Conservation (phyloP, 306 rosid species). For the Sindora glabra region DNA sequence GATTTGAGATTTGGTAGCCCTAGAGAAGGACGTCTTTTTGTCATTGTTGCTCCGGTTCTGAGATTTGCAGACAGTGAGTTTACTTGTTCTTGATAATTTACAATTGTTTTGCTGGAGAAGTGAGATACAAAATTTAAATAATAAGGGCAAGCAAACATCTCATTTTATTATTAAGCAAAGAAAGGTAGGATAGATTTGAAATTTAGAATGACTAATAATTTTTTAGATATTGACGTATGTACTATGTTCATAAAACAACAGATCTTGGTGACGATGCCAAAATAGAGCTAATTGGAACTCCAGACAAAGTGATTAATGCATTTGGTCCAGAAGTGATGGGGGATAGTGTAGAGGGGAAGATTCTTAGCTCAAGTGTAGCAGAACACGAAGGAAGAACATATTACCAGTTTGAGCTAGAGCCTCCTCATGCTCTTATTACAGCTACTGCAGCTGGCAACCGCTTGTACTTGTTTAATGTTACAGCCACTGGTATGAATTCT, state of each 20-base stretch:
- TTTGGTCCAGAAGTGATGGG: conserved; percentile 97
- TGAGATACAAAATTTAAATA: background rate
- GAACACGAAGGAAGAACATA: conserved; percentile 79
- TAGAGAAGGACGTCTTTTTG: conserved; percentile 81
- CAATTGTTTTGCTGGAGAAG: background rate
- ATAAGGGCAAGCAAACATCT: background rate
- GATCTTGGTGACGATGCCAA: conserved; percentile 77
- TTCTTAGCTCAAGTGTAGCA: conserved; percentile 45
- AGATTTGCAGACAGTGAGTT: conserved; percentile 76
- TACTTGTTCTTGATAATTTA: background rate
- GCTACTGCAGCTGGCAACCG: conserved; percentile 98
- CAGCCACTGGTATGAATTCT: conserved; percentile 62
- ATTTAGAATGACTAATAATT: background rate
- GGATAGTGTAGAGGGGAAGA: conserved; percentile 93
- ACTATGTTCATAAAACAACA: conserved; percentile 15
- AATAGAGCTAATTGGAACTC: conserved; percentile 80
- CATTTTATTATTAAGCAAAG: too few species aligned
- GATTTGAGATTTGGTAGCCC: conserved; percentile 79
- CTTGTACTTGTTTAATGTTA: conserved; percentile 72
- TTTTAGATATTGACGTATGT: conserved; percentile 8
- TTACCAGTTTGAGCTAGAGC: conserved; percentile 93
- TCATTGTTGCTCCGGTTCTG: conserved; percentile 88
- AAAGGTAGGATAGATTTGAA: too few species aligned
- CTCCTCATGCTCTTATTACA: conserved; percentile 82
- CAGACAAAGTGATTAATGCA: conserved; percentile 79